A percentile compares a stretch with the other conserved stretches of the same genome.
Evolutionary conservation across 257 asterid genomes (phyloP).

Genomic region (Nicotiana noctiflora): DNA sequence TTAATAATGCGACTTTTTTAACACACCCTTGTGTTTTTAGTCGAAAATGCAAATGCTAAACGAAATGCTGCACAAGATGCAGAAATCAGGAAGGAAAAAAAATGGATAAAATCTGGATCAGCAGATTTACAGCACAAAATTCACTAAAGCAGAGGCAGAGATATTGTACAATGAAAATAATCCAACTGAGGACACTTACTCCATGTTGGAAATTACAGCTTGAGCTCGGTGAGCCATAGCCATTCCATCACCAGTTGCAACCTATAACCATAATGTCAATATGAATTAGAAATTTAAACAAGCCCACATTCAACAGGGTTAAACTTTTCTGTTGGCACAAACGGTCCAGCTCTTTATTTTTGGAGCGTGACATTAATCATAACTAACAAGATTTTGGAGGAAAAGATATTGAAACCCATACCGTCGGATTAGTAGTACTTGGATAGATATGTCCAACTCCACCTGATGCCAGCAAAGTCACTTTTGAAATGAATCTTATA

Average conservation of each 20-base stretch:
- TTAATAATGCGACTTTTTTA: neutral
- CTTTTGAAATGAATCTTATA: conserved; percentile 87
- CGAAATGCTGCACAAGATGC: neutral
- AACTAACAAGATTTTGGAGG: neutral
- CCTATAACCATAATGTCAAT: conserved; percentile 31
- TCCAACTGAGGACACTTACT: conserved; percentile 47
- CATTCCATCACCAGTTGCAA: conserved; percentile 98
- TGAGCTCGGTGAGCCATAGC: conserved; percentile 98
- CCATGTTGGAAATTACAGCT: conserved; percentile 96
- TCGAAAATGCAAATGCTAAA: neutral
- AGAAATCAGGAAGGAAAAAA: neutral
- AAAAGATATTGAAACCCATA: conserved; percentile 25
- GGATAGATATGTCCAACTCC: conserved; percentile 99
- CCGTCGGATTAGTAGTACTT: conserved; percentile 91
- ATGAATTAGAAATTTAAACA: too few relatives aligned
- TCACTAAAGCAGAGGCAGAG: neutral
- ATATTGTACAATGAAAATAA: neutral
- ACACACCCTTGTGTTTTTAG: neutral
- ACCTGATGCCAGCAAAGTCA: conserved; percentile 90
- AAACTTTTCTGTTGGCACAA: neutral
- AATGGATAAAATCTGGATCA: neutral
- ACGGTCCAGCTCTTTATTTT: neutral
- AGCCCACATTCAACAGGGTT: neutral
- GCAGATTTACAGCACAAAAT: neutral
- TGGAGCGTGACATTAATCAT: neutral